These are phyloP conservation scores for Debaryomyces singareniensis DNA, from an alignment of 1,139 yeast genomes.

Conservation along the genomic window DNA sequence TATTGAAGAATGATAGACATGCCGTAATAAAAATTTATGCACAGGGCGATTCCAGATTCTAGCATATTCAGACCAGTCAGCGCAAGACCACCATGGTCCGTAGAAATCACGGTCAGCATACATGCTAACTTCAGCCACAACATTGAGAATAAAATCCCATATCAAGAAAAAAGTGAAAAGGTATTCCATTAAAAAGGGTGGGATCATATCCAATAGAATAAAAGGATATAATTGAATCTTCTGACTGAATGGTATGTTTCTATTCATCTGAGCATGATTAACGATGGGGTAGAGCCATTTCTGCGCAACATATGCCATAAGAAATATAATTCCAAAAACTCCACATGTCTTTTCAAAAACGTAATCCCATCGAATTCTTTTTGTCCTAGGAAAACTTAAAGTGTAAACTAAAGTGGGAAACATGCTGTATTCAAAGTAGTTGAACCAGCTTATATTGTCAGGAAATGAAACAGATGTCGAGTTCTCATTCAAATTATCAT, in stretches of 20 bases:
- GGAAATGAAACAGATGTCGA: conserved; percentile 48
- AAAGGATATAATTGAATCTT: conserved; percentile 50
- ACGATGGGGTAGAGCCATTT: conserved; percentile 73
- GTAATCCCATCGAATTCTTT: conserved; percentile 60
- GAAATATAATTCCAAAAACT: conserved; percentile 75
- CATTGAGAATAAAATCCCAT: conserved; percentile 90
- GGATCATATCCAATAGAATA: conserved; percentile 67
- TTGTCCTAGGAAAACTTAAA: conserved; percentile 73
- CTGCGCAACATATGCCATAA: conserved; percentile 83
- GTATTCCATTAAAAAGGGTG: conserved; percentile 71
- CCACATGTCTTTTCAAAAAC: conserved; percentile 69
- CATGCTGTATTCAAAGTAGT: conserved; percentile 76
- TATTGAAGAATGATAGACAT: conserved; percentile 89
- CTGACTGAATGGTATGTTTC: conserved; percentile 40
- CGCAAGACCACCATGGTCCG: conserved; percentile 97
- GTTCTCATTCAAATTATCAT: conserved; percentile 13
- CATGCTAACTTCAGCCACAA: conserved; percentile 77
- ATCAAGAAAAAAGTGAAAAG: conserved; percentile 77
- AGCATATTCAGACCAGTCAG: conserved; percentile 90
- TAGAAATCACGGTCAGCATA: conserved; percentile 91
- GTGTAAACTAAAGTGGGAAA: conserved; percentile 87
- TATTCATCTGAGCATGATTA: conserved; percentile 46
- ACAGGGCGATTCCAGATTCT: conserved; percentile 95
- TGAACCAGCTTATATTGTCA: conserved; percentile 52
- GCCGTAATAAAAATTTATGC: conserved; percentile 83